Evolutionary conservation across 495 filamentous ascomycete genomes (phyloP).

Genomic region (Cercophora scortea): DNA sequence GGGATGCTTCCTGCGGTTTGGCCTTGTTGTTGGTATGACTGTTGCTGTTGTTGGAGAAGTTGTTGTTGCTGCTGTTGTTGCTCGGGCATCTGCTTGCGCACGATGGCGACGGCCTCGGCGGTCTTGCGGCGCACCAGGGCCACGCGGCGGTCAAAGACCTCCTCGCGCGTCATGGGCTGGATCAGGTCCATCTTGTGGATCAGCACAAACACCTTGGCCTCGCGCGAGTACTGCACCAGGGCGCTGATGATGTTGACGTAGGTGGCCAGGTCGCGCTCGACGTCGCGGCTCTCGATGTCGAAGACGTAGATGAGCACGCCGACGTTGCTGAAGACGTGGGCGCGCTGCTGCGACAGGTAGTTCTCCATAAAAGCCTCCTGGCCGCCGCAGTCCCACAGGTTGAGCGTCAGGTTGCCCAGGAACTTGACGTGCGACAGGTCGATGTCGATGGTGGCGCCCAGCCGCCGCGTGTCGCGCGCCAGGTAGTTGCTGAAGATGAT

Average conservation of each 20-base stretch:
- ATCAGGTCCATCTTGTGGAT: constrained; percentile 99
- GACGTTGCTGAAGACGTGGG: constrained; percentile 93
- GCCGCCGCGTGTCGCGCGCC: constrained; percentile 84
- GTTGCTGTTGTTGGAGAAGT: constrained; percentile 6
- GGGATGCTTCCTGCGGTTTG: background rate
- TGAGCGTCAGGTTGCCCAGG: constrained; percentile 91
- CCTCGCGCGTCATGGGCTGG: constrained; percentile 63
- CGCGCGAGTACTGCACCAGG: constrained; percentile 72
- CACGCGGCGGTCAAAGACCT: constrained; percentile 73
- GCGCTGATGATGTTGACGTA: constrained; percentile 83
- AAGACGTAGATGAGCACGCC: constrained; percentile 99
- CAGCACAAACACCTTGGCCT: constrained; percentile 80
- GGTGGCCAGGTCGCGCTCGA: constrained; percentile 80
- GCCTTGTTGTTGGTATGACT: constrained; percentile 8
- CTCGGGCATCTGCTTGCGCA: constrained; percentile 23
- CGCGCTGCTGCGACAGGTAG: constrained; percentile 86
- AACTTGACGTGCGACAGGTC: constrained; percentile 98
- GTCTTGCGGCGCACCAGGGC: constrained; percentile 65
- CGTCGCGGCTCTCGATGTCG: constrained; percentile 92
- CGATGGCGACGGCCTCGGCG: constrained; percentile 52
- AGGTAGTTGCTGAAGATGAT: constrained; percentile 99
- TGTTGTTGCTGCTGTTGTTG: background rate
- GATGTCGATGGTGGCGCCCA: constrained; percentile 97
- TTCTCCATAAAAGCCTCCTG: constrained; percentile 99
- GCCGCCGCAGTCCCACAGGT: constrained; percentile 97